Base-by-base conservation (phyloP, 352 stramenopile species). In the Thalassiosira hispida region DNA sequence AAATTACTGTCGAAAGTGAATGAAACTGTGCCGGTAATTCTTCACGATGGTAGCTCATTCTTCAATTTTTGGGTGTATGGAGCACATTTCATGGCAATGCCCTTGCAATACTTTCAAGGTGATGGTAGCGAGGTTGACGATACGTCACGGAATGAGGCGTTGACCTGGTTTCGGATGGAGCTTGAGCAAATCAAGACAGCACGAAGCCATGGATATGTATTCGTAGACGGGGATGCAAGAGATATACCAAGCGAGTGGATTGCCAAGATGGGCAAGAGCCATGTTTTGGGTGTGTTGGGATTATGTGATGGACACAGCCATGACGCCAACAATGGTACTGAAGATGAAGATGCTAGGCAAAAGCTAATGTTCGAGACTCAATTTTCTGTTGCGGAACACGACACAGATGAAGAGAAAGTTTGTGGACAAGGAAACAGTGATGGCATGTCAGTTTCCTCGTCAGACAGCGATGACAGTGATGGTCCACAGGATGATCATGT, bases 11-110 rank as follows among this genome's bases (percentile, higher is more conserved):
- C 80, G 2, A 87, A 85, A 64, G 85, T 95, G 25, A 90, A 82
- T 42, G 92, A 95, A 57, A 94, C 88, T 16, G 93, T 96, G n/a
- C 89, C 90, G 11, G 83, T 95, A 3, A 72, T 95, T 57, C 83
- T 93, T 62, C 87, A 92, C 49, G 86, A 94, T 73, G 86, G 90
- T 1, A 69, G 61, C n/a, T 67, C 73, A 7, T 95, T 86, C 44
- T 95, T 93, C 63, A 84, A 85, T 16, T 95, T 95, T 83, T 96
- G 90, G 90, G 76, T 88, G 18, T 79, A 86, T 62, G 91, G 92
- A 22, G 73, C 92, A 18, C 84, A 93, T 56, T 83, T 85, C 16
- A 40, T 96, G 18, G 82, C 92, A 18, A 35, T 93, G 7, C 65
- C 56, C 33, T 51, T 71, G 47, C 46, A 74, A 59, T 69, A 77